Evolutionary conservation across 2,329 filamentous ascomycete genomes (phyloP), one percentile per base, ranked within the genome.

Genomic region (Paraphaeosphaeria sporulosa): DNA sequence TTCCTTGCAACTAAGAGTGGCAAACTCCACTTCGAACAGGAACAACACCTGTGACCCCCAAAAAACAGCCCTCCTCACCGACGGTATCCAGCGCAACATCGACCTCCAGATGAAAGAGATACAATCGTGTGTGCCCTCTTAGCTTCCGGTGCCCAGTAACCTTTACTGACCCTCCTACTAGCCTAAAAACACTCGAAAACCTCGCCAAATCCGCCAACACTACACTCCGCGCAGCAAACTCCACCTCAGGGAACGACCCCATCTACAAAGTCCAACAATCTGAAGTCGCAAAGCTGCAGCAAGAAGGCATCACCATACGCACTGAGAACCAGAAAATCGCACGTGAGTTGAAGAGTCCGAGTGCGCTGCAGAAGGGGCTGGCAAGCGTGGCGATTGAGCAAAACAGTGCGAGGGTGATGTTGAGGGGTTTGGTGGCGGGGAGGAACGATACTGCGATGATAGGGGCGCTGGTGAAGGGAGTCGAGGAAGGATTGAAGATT

Each of bases 311-410:
- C 53, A 48, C 57, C 27, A 48, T 61, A 27, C 56, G 61, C 1
- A 40, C 55, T 3, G 21, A 59, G 42, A 64, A 64, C 47, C 51
- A 61, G 52, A 50, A 44, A 7, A 48, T 64, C 8, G 61, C 61
- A 3, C 34, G 19, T 4, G 47, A 61, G 15, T 23, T 64, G 32
- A 50, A 55, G 7, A 61, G 61, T 46, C 51, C 50, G 17, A 40
- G 32, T 25, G 19, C 2, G 5, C 19, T 49, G 27, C n/a, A 47
- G 42, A 25, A n/a, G 19, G 50, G 57, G n/a, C 12, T 59, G 9
- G 50, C 40, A 1, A 54, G 23, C 6, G 49, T 54, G 5, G 50
- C 30, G 25, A 19, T 25, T 3, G 49, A 53, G 44, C 57, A 59
- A 36, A 40, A 47, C n/a, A 32, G 15, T 8, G 34, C 48, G 34